Base-by-base conservation (phyloP, 768 basidiomycete species). In the Rhodosporidiobolus odoratus region DNA sequence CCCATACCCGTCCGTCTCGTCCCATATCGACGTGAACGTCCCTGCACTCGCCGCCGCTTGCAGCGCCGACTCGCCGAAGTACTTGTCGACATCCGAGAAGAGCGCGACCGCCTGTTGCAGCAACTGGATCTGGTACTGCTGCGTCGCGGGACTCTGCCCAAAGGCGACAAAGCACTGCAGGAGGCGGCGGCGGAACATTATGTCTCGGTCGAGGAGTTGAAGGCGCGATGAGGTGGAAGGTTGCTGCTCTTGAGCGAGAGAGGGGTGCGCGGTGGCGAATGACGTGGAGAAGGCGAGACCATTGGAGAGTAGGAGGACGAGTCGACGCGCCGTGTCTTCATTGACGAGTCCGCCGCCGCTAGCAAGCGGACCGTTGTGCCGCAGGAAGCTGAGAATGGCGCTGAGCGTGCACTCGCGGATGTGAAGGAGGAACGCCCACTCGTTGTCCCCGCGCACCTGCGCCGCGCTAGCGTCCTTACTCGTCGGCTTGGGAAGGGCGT, bases 401-500 rank as follows among this genome's bases (percentile, higher is more conserved):
- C 91, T 87, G 25, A 98, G 83, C 0, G 95, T 91, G 73, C 88
- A 88, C 80, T 96, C 94, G 32, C 95, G 84, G 27, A 98, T 90
- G 68, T 91, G 87, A 13, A 98, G 83, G 4, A 99, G 83, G 81
- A 97, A 99, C 45, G 85, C 84, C 92, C 93, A 97, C 75, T 98
- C 96, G 0, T 85, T 82, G 30, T 85, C 82, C 35, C 87, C 85
- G 38, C 93, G 83, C 25, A 86, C 86, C 8, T 84, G 83, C 23
- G 83, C 84, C 21, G 81, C 81, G 0, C 83, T 80, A 0, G 86
- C 82, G 76, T 98, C 95, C 79, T 96, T 96, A 76, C 84, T 89
- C 0, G 91, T 93, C 1, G 92, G 89, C 79, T 98, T 99, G 2
- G 96, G 93, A 0, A 99, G 83, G 2, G 95, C 93, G 75, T 99